Evolutionary conservation across 768 basidiomycete genomes (phyloP).

Genomic region (Chalciporus piperatus): DNA sequence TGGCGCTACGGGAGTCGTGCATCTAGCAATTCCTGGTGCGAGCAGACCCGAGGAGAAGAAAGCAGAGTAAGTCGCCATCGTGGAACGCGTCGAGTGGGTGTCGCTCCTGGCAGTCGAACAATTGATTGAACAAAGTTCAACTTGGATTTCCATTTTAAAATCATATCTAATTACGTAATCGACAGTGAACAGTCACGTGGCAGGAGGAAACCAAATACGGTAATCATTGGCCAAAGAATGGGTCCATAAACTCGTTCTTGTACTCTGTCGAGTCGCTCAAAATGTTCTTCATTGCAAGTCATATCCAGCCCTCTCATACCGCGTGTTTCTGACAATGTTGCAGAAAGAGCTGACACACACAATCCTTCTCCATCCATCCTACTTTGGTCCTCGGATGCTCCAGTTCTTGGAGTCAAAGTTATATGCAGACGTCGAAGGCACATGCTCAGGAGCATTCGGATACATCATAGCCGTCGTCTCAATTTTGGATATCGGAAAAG

Average conservation of each 20-base stretch:
- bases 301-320: background rate
- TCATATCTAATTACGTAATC: slow-evolving; percentile 18
- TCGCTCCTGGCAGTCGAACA: too few species aligned
- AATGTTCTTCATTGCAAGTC: slow-evolving; percentile 75
- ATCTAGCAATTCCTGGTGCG: slow-evolving; percentile 40
- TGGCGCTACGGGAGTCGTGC: slow-evolving; percentile 23
- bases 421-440: slow-evolving; percentile 95
- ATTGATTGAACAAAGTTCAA: slow-evolving; percentile 21
- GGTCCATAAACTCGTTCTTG: background rate
- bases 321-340: background rate
- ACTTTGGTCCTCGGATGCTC: slow-evolving; percentile 95
- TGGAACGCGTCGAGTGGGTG: slow-evolving; percentile 5
- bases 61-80: slow-evolving; percentile 53
- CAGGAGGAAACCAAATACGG: background rate
- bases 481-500: slow-evolving; percentile 88
- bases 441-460: slow-evolving; percentile 93
- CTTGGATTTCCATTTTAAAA: slow-evolving; percentile 13
- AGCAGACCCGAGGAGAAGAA: slow-evolving; percentile 73
- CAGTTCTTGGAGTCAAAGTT: slow-evolving; percentile 91
- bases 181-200: slow-evolving; percentile 13
- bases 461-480: slow-evolving; percentile 92
- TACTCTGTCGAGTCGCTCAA: background rate
- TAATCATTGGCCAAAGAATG: background rate
- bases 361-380: slow-evolving; percentile 95
- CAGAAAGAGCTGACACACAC: slow-evolving; percentile 98